Evolutionary conservation across 768 basidiomycete species (phyloP).

Genomic region (Coprinopsis strossmayeri): DNA sequence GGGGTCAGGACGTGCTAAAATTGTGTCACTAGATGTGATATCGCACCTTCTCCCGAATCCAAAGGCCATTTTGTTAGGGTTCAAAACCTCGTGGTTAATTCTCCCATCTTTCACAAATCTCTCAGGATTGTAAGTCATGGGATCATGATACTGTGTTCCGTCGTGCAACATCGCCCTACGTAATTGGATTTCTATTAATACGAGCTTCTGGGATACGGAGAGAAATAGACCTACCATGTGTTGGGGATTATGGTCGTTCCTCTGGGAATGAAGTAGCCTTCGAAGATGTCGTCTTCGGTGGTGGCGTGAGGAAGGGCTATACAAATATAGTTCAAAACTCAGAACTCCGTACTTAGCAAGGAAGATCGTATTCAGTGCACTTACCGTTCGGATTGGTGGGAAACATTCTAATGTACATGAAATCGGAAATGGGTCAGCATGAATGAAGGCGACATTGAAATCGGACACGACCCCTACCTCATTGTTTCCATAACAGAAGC

Average conservation of each 20-base stretch:
- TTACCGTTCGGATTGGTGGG: neutral
- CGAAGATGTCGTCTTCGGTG: neutral
- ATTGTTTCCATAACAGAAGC: neutral
- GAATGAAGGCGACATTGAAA: neutral
- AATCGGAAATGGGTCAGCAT: neutral
- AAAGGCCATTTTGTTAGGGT: constrained; percentile 19
- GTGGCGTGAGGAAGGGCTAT: neutral
- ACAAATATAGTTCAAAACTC: neutral
- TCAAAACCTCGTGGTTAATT: constrained; percentile 18
- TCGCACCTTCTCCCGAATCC: constrained; percentile 25
- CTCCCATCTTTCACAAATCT: constrained; percentile 16
- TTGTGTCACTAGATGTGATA: neutral
- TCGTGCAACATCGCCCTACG: constrained; percentile 18
- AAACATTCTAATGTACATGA: neutral
- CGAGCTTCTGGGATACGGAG: neutral
- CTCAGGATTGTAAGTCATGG: constrained; percentile 16
- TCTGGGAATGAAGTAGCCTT: neutral
- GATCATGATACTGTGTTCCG: constrained; percentile 15
- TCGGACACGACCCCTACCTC: neutral
- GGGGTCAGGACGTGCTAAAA: too few species aligned
- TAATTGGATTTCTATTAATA: neutral
- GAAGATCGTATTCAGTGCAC: neutral
- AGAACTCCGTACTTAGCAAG: neutral
- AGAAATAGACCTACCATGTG: neutral
- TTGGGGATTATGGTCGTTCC: neutral